Evolutionary conservation across 805 yeast species (phyloP).

Genomic region (Spathaspora arborariae): DNA sequence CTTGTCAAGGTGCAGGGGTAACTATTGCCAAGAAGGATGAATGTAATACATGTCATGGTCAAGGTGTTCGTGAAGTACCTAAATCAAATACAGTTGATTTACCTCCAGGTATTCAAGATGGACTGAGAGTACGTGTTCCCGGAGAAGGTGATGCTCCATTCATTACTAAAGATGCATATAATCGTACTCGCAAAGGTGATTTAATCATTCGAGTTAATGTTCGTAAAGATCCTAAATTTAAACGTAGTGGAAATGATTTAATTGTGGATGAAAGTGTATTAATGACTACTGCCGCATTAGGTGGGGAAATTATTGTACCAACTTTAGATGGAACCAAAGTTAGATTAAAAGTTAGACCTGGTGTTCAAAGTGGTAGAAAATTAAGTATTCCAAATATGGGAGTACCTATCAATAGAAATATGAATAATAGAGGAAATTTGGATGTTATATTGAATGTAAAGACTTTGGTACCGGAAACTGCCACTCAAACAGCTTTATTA

Average conservation of each 20-base stretch:
- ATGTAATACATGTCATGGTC: conserved; percentile 82
- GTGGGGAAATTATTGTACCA: conserved; percentile 89
- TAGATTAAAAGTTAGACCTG: conserved; percentile 76
- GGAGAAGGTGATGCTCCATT: conserved; percentile 90
- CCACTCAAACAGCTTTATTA: conserved; percentile 81
- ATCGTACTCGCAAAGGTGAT: conserved; percentile 77
- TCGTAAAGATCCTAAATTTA: conserved; percentile 66
- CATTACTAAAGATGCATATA: conserved; percentile 67
- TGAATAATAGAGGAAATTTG: conserved; percentile 71
- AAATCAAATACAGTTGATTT: conserved; percentile 78
- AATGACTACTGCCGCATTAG: conserved; percentile 94
- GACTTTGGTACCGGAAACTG: conserved; percentile 70
- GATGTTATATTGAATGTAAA: conserved; percentile 69
- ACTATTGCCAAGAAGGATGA: conserved; percentile 61
- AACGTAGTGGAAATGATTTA: conserved; percentile 64
- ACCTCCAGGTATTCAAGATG: conserved; percentile 87
- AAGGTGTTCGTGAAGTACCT: conserved; percentile 69
- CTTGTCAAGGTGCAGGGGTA: conserved; percentile 89
- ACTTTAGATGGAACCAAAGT: conserved; percentile 78
- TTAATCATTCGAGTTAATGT: conserved; percentile 79
- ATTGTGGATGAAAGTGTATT: conserved; percentile 65
- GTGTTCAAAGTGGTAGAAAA: conserved; percentile 73
- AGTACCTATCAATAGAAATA: conserved; percentile 59
- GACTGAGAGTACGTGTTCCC: conserved; percentile 75
- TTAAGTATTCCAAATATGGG: conserved; percentile 84